phyloP scores from a whole-genome alignment of 1,284 basidiomycete species.

The Boletus mariae region DNA sequence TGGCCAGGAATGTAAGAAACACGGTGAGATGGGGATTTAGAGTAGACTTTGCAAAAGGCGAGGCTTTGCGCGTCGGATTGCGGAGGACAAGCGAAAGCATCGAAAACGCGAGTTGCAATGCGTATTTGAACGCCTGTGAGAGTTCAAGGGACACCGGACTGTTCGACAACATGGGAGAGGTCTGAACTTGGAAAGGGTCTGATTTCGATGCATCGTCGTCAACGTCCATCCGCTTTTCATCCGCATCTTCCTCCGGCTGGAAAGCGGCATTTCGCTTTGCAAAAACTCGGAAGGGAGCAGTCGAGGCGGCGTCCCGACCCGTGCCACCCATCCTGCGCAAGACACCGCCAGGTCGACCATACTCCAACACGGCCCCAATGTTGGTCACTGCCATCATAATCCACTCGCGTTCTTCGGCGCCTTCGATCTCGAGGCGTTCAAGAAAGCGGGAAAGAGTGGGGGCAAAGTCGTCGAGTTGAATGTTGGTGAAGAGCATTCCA shows the following conservation, averaged over 20 bases:
- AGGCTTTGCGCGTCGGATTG: slow-evolving; percentile 59
- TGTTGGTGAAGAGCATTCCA: slow-evolving; percentile 93
- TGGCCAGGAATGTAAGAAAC: slow-evolving; percentile 84
- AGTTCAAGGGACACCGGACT: slow-evolving; percentile 37
- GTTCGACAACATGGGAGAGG: slow-evolving; percentile 41
- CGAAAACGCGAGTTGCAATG: slow-evolving; percentile 76
- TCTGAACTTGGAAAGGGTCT: slow-evolving; percentile 19
- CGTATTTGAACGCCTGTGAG: slow-evolving; percentile 65
- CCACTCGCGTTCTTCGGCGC: slow-evolving; percentile 85
- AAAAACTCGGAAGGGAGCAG: slow-evolving; percentile 43
- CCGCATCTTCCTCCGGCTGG: slow-evolving; percentile 38
- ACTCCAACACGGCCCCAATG: slow-evolving; percentile 81
- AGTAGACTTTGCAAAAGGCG: slow-evolving; percentile 52
- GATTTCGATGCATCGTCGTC: slow-evolving; percentile 45
- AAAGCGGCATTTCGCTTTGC: slow-evolving; percentile 36
- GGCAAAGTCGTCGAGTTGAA: slow-evolving; percentile 89
- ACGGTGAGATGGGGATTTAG: slow-evolving; percentile 87
- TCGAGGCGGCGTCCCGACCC: slow-evolving; percentile 35
- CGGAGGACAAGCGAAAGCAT: slow-evolving; percentile 74
- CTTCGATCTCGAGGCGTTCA: slow-evolving; percentile 80
- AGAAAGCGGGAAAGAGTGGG: slow-evolving; percentile 80
- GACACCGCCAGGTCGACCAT: slow-evolving; percentile 74
- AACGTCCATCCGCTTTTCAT: slow-evolving; percentile 67
- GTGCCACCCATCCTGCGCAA: slow-evolving; percentile 57
- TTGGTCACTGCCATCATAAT: slow-evolving; percentile 92